These are phyloP conservation scores for Suillus americanus DNA, from an alignment of 768 basidiomycete genomes.

Conservation along the genomic window DNA sequence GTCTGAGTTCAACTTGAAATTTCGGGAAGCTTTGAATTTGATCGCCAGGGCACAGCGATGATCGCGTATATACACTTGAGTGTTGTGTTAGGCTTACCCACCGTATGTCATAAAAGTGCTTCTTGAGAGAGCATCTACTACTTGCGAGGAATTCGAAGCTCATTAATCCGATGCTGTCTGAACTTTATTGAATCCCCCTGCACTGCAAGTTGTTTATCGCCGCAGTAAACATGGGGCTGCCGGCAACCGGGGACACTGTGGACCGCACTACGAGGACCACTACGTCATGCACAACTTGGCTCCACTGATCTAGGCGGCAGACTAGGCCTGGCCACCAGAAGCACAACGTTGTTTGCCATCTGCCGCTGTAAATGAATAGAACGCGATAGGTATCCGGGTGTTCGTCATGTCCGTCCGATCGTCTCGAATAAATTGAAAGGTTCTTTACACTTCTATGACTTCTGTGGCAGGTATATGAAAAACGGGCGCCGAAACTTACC, in stretches of 20 bases:
- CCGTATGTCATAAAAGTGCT: neutral
- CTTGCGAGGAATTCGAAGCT: neutral
- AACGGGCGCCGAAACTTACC: slow-evolving; percentile 15
- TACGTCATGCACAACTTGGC: neutral
- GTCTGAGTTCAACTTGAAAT: neutral
- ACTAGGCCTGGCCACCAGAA: too few relatives aligned
- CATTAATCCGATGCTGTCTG: slow-evolving; percentile 8
- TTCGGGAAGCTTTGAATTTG: neutral
- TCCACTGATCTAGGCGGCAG: neutral
- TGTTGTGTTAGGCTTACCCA: neutral
- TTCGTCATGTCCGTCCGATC: slow-evolving; percentile 10
- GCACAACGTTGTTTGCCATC: neutral
- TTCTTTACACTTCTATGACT: slow-evolving; percentile 1
- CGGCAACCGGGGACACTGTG: neutral
- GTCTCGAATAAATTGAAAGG: slow-evolving; percentile 13
- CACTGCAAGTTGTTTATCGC: neutral
- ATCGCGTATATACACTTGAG: neutral
- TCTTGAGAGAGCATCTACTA: neutral
- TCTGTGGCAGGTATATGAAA: slow-evolving; percentile 12
- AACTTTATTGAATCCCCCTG: neutral
- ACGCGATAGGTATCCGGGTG: neutral
- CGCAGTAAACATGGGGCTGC: neutral
- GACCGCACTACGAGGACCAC: neutral
- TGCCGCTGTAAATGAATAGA: neutral
- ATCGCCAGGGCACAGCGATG: neutral